These are phyloP conservation scores for Silene coronaria DNA, from an alignment of 179 eudicot species.

Conservation along the genomic window DNA sequence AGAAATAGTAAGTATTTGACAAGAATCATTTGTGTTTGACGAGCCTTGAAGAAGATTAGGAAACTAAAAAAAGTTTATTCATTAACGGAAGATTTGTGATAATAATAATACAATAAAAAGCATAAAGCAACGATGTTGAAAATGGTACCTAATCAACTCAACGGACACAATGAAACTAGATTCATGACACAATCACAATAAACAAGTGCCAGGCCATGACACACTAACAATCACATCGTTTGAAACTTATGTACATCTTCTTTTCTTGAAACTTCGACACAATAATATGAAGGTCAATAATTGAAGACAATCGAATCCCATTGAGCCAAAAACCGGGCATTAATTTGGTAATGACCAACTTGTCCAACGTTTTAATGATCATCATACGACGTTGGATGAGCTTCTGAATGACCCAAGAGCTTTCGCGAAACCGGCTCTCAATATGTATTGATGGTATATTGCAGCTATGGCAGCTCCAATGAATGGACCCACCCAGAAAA, in stretches of 20 bases:
- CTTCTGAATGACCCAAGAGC: slow-evolving; percentile 53
- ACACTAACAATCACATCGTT: slow-evolving; percentile 7
- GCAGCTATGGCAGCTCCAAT: slow-evolving; percentile 59
- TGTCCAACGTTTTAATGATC: neutral
- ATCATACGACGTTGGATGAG: slow-evolving; percentile 28
- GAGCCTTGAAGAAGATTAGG: slow-evolving; percentile 32
- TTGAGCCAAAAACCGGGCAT: slow-evolving; percentile 2
- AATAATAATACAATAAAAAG: neutral
- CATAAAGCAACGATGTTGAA: neutral
- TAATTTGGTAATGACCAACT: neutral
- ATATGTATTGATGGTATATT: slow-evolving; percentile 44
- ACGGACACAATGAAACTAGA: slow-evolving; percentile 18
- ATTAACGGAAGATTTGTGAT: neutral
- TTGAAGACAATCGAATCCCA: neutral
- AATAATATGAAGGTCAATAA: neutral
- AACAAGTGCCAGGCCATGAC: slow-evolving; percentile 16
- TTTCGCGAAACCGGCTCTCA: slow-evolving; percentile 43
- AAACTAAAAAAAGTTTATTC: slow-evolving; percentile 1
- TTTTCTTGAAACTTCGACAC: neutral
- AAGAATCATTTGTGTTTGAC: too few relatives aligned
- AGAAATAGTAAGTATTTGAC: too few relatives aligned
- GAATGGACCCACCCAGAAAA: slow-evolving; percentile 61
- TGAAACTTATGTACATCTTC: slow-evolving; percentile 23
- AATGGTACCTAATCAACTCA: neutral
- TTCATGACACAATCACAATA: neutral